Evolutionary conservation across 805 yeast species (phyloP).

Genomic region (Millerozyma miso): DNA sequence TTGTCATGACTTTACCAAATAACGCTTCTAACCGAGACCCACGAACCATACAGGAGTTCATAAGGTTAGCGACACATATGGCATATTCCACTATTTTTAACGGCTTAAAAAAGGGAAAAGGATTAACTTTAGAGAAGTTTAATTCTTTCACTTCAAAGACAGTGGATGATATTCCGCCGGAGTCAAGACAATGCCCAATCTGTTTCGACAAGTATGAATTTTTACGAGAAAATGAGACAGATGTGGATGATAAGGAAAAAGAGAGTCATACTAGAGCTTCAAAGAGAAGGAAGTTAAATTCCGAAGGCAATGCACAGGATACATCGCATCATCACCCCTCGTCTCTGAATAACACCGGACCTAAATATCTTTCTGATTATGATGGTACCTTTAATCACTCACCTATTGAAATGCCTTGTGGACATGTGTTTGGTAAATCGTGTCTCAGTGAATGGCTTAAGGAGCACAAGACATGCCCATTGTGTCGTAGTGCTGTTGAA

Average conservation of each 20-base stretch:
- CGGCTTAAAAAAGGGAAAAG: slow-evolving; percentile 45
- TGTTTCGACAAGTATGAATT: slow-evolving; percentile 52
- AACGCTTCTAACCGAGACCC: slow-evolving; percentile 57
- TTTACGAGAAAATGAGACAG: slow-evolving; percentile 4
- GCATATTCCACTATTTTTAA: slow-evolving; percentile 61
- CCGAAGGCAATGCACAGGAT: not conserved
- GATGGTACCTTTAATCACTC: slow-evolving; percentile 41
- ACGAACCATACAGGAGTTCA: slow-evolving; percentile 54
- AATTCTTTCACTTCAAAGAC: slow-evolving; percentile 41
- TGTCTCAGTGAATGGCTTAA: slow-evolving; percentile 84
- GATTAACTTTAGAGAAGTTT: slow-evolving; percentile 51
- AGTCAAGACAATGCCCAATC: slow-evolving; percentile 47
- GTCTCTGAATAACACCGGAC: slow-evolving; percentile 1
- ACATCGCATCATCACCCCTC: not conserved
- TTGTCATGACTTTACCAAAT: slow-evolving; percentile 65
- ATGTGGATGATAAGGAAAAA: slow-evolving; percentile 6
- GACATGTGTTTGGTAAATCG: slow-evolving; percentile 80
- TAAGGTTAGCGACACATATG: slow-evolving; percentile 64
- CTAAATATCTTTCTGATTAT: slow-evolving; percentile 16
- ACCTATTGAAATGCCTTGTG: slow-evolving; percentile 77
- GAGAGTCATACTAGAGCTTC: slow-evolving; percentile 7
- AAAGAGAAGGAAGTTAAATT: slow-evolving; percentile 8
- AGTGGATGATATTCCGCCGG: slow-evolving; percentile 1
- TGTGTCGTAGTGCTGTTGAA: slow-evolving; percentile 60
- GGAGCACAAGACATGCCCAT: slow-evolving; percentile 73